These are phyloP conservation scores for Dactylonectria macrodidyma DNA, from an alignment of 2,329 filamentous ascomycete genomes.

Conservation along the genomic window DNA sequence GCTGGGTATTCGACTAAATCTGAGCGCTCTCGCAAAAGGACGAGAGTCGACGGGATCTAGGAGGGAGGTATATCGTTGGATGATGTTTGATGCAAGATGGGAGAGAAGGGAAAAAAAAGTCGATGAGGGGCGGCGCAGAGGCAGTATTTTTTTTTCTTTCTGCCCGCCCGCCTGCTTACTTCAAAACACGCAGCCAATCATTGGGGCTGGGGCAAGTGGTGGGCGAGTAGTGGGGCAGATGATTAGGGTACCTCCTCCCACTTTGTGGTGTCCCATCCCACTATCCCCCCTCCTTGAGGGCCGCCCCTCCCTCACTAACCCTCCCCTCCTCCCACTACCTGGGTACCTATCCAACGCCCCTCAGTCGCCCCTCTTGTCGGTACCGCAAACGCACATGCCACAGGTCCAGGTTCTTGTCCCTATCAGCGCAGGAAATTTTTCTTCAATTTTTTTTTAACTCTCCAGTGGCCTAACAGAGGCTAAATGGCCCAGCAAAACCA, in stretches of 20 bases:
- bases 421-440: slow-evolving; percentile 10
- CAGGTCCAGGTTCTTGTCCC: not conserved
- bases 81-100: slow-evolving; percentile 51
- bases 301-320: no score
- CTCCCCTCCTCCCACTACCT: no score
- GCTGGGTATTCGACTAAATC: slow-evolving; percentile 60
- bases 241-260: slow-evolving; percentile 47
- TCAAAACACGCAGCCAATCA: slow-evolving; percentile 48
- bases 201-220: slow-evolving; percentile 24
- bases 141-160: slow-evolving; percentile 55
- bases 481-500: not conserved
- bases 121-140: slow-evolving; percentile 55
- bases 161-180: slow-evolving; percentile 50
- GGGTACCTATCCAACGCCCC: not conserved
- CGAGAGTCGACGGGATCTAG: slow-evolving; percentile 61
- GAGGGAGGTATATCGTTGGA: slow-evolving; percentile 54
- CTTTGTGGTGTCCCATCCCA: not conserved
- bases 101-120: slow-evolving; percentile 56
- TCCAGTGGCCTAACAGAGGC: not conserved
- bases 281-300: not conserved
- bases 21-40: slow-evolving; percentile 62
- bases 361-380: not conserved
- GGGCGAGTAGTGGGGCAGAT: slow-evolving; percentile 42
- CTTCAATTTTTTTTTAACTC: slow-evolving; percentile 9
- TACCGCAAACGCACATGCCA: slow-evolving; percentile 7